Evolutionary conservation across 148 eudicot species (phyloP).

Genomic region (Hydrangea macrophylla): DNA sequence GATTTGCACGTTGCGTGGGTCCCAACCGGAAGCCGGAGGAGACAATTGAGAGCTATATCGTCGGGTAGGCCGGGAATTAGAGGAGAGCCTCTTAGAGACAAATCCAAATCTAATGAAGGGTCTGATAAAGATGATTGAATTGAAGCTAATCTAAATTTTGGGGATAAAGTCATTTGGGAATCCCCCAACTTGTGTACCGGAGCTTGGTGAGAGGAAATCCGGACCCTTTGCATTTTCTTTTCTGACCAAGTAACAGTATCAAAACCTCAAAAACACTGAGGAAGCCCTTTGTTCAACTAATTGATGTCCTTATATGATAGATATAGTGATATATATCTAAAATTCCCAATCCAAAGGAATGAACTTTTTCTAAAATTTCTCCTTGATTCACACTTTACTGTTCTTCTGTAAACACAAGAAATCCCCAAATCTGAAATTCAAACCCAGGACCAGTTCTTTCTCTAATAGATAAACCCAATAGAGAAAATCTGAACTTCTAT

Average conservation of each 20-base stretch:
- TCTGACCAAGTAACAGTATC: not conserved
- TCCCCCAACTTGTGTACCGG: slow-evolving; percentile 79
- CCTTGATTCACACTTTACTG: not conserved
- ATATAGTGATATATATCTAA: not conserved
- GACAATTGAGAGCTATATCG: slow-evolving; percentile 81
- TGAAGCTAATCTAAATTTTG: slow-evolving; percentile 62
- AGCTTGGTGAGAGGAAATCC: slow-evolving; percentile 62
- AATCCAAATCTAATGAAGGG: slow-evolving; percentile 53
- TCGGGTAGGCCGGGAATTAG: slow-evolving; percentile 88
- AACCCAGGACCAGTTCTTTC: slow-evolving; percentile 4
- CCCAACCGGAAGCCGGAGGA: slow-evolving; percentile 69
- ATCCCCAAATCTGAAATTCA: not conserved
- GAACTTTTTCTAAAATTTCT: not conserved
- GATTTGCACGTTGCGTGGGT: slow-evolving; percentile 47
- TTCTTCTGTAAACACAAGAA: not conserved
- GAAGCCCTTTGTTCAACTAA: not conserved
- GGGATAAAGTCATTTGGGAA: slow-evolving; percentile 69
- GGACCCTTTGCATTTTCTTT: slow-evolving; percentile 64
- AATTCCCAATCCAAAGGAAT: slow-evolving; percentile 6
- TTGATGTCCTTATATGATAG: not conserved
- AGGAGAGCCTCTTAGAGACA: slow-evolving; percentile 52
- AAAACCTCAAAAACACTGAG: not conserved
- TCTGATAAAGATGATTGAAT: slow-evolving; percentile 38
- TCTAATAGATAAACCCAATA: not conserved
- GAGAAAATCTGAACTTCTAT: not conserved